These are phyloP conservation scores for Theileria annulata DNA, from an alignment of 169 alveolate species.

Conservation along the genomic window DNA sequence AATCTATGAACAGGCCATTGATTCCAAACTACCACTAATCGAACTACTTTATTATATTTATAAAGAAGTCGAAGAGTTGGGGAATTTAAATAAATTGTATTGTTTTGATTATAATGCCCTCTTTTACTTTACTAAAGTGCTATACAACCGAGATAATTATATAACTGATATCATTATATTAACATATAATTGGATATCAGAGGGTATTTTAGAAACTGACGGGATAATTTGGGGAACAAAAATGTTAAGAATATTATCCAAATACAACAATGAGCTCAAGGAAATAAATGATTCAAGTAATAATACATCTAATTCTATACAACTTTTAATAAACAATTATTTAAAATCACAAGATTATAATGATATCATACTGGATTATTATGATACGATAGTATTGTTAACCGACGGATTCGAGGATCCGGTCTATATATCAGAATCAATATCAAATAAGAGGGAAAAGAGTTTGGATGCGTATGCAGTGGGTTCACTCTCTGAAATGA, in stretches of 20 bases:
- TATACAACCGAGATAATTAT: slow-evolving; percentile 24
- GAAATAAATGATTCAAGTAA: not conserved
- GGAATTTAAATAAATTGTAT: slow-evolving; percentile 88
- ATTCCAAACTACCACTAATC: slow-evolving; percentile 86
- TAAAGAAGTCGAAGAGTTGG: slow-evolving; percentile 82
- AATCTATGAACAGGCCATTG: slow-evolving; percentile 87
- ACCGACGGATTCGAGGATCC: slow-evolving; percentile 86
- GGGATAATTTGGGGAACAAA: slow-evolving; percentile 33
- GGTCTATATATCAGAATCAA: slow-evolving; percentile 86
- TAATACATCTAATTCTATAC: slow-evolving; percentile 37
- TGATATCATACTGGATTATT: slow-evolving; percentile 30
- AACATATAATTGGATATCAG: slow-evolving; percentile 60
- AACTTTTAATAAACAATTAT: slow-evolving; percentile 39
- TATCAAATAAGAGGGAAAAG: slow-evolving; percentile 87
- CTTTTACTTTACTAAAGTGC: slow-evolving; percentile 85
- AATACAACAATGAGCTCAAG: not conserved
- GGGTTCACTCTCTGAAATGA: slow-evolving; percentile 96
- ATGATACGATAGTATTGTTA: slow-evolving; percentile 56
- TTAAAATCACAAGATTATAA: slow-evolving; percentile 14
- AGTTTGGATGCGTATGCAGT: slow-evolving; percentile 92
- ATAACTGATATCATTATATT: slow-evolving; percentile 52
- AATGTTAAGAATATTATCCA: slow-evolving; percentile 3
- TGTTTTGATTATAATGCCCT: slow-evolving; percentile 91
- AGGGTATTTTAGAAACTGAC: slow-evolving; percentile 38
- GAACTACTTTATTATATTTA: slow-evolving; percentile 86